Percentiles rank a stretch among this genome's conserved stretches.
Conservation (phyloP, 225 moss, liverwort and hornwort species). For the Bryum argenteum region DNA sequence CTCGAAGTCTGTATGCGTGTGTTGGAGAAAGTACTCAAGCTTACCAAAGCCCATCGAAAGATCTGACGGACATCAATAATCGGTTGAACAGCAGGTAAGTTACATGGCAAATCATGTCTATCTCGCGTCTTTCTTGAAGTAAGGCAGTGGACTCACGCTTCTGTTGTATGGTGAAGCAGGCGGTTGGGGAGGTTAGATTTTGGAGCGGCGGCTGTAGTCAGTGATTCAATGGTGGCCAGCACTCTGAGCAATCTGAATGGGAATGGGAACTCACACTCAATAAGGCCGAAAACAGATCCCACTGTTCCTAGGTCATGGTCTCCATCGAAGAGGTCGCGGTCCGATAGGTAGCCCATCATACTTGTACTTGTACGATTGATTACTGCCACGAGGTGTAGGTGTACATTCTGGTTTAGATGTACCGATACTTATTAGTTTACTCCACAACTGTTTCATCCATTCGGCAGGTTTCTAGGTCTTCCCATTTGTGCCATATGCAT, state of each 20-base stretch:
- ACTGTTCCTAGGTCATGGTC: slow-evolving; percentile 46
- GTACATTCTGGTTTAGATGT: slow-evolving; percentile 26
- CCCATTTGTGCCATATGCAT: slow-evolving; percentile 50
- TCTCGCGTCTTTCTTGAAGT: not conserved
- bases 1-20: slow-evolving; percentile 91
- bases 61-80: slow-evolving; percentile 90
- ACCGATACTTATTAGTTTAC: not conserved
- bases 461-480: slow-evolving; percentile 21
- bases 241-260: slow-evolving; percentile 42
- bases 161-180: slow-evolving; percentile 45
- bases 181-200: slow-evolving; percentile 81
- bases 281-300: slow-evolving; percentile 42
- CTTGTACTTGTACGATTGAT: slow-evolving; percentile 38
- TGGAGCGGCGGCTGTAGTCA: slow-evolving; percentile 63
- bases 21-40: slow-evolving; percentile 96
- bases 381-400: slow-evolving; percentile 31
- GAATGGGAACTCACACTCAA: slow-evolving; percentile 40
- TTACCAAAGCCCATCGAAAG: slow-evolving; percentile 92
- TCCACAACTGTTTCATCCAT: slow-evolving; percentile 10
- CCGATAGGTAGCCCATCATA: slow-evolving; percentile 48
- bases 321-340: slow-evolving; percentile 47
- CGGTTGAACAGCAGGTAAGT: slow-evolving; percentile 75
- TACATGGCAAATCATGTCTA: not conserved
- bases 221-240: slow-evolving; percentile 71
- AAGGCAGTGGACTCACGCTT: slow-evolving; percentile 5